Conservation (phyloP, 2,329 filamentous ascomycete species). For the Orbilia ellipsospora region DNA sequence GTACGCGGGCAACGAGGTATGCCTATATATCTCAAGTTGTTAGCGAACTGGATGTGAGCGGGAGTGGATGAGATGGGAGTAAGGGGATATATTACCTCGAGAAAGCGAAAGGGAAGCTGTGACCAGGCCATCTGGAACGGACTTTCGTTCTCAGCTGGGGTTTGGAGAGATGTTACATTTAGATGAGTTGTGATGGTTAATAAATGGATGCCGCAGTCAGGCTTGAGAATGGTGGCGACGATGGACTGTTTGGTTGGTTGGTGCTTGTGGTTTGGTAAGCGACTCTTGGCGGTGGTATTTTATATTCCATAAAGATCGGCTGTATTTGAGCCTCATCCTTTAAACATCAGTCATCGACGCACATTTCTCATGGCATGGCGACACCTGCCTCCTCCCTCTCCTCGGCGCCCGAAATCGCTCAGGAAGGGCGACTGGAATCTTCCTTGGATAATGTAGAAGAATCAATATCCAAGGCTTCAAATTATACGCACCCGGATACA, state of each 20-base stretch:
- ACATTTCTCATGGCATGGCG: constrained; percentile 23
- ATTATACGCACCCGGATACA: too few species aligned
- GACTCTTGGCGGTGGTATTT: constrained; percentile 28
- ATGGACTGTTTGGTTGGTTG: background rate
- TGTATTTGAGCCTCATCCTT: background rate
- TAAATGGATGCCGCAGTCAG: background rate
- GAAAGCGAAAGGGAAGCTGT: constrained; percentile 40
- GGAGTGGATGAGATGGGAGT: background rate
- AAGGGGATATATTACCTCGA: constrained; percentile 29
- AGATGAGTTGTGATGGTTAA: background rate
- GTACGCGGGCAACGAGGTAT: constrained; percentile 49
- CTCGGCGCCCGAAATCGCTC: constrained; percentile 14
- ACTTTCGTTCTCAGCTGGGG: constrained; percentile 9
- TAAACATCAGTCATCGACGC: constrained; percentile 1
- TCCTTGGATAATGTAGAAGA: constrained; percentile 3
- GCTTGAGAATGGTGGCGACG: too few species aligned
- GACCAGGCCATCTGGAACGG: constrained; percentile 44
- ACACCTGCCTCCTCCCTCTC: constrained; percentile 14
- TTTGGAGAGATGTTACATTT: constrained; percentile 19
- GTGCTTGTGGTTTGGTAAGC: constrained; percentile 33
- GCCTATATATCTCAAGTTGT: constrained; percentile 21
- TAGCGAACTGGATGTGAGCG: constrained; percentile 6
- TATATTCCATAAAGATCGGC: background rate
- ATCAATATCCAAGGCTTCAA: background rate
- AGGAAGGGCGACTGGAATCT: constrained; percentile 12